A percentile compares a stretch with the other conserved stretches of the same genome.
These are phyloP conservation scores for Suillus lakei DNA, from an alignment of 768 basidiomycete species.

Conservation along the genomic window DNA sequence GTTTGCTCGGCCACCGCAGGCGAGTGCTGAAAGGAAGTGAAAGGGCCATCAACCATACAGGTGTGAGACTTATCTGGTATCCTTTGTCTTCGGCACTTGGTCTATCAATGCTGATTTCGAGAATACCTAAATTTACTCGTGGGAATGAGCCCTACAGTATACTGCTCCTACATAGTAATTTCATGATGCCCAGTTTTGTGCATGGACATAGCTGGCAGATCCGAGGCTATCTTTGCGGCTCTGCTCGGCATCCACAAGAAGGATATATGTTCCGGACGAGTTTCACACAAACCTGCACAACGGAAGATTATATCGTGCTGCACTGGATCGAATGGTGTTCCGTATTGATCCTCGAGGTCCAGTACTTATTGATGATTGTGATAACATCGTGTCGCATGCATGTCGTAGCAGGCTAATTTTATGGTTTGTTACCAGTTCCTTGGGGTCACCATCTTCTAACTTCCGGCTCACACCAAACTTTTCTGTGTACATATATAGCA, in stretches of 20 bases:
- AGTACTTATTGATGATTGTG: not conserved
- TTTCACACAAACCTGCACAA: not conserved
- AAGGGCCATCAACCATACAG: slow-evolving; percentile 8
- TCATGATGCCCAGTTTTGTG: not conserved
- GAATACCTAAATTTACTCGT: slow-evolving; percentile 11
- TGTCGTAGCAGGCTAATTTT: not conserved
- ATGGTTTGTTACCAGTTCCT: not conserved
- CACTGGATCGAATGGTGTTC: not conserved
- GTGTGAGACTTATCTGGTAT: slow-evolving; percentile 9
- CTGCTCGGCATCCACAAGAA: not conserved
- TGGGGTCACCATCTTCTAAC: no score
- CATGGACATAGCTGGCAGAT: not conserved
- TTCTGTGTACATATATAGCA: no score
- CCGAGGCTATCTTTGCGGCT: not conserved
- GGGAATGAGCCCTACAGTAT: not conserved
- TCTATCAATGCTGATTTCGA: slow-evolving; percentile 3
- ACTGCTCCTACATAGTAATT: no score
- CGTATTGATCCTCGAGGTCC: not conserved
- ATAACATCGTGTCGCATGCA: not conserved
- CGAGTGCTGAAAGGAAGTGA: not conserved
- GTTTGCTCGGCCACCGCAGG: slow-evolving; percentile 18
- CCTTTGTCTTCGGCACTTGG: slow-evolving; percentile 6
- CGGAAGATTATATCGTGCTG: not conserved
- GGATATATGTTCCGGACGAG: not conserved
- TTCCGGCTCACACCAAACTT: no score